phyloP scores from a whole-genome alignment of 495 filamentous ascomycete genomes.

The Cairneyella variabilis region DNA sequence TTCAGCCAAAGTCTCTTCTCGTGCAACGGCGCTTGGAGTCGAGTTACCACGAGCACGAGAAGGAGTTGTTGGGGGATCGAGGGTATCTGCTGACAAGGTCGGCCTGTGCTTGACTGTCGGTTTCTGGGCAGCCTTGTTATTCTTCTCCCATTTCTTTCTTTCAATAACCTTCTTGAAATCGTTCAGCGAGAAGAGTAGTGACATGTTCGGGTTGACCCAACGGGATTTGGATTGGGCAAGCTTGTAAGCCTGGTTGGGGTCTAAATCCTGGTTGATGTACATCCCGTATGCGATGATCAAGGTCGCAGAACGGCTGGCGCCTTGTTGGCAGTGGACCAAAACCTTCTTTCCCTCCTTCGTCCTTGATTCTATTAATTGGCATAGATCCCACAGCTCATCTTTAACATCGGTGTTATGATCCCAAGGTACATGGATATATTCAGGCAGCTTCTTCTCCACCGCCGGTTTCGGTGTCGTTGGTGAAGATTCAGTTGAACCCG shows the following conservation, averaged over 20 bases:
- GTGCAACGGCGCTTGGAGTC: conserved; percentile 15
- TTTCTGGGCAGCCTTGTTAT: conserved; percentile 31
- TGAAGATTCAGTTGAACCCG: conserved; percentile 32
- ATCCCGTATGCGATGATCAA: conserved; percentile 94
- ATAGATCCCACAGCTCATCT: conserved; percentile 77
- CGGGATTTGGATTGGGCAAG: conserved; percentile 82
- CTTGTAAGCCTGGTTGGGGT: conserved; percentile 91
- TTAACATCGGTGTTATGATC: conserved; percentile 97
- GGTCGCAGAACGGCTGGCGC: conserved; percentile 94
- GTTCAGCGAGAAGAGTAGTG: conserved; percentile 92
- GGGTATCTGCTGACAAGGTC: conserved; percentile 48
- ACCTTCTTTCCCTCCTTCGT: conserved; percentile 79
- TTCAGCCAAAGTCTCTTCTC: conserved; percentile 10
- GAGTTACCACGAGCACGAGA: conserved; percentile 23
- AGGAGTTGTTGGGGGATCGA: conserved; percentile 28
- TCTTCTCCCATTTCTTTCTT: conserved; percentile 36
- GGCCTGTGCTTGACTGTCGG: conserved; percentile 42
- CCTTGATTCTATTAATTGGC: conserved; percentile 79
- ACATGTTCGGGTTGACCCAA: conserved; percentile 99
- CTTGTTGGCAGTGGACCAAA: conserved; percentile 91
- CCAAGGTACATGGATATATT: conserved; percentile 96
- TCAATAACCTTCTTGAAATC: conserved; percentile 76
- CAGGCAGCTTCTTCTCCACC: conserved; percentile 53
- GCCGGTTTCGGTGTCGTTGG: conserved; percentile 57
- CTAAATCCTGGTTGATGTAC: conserved; percentile 81